A percentile compares a stretch with the other conserved stretches of the same genome.
phyloP scores from a whole-genome alignment of 306 rosid genomes.

The Cucumis melo region DNA sequence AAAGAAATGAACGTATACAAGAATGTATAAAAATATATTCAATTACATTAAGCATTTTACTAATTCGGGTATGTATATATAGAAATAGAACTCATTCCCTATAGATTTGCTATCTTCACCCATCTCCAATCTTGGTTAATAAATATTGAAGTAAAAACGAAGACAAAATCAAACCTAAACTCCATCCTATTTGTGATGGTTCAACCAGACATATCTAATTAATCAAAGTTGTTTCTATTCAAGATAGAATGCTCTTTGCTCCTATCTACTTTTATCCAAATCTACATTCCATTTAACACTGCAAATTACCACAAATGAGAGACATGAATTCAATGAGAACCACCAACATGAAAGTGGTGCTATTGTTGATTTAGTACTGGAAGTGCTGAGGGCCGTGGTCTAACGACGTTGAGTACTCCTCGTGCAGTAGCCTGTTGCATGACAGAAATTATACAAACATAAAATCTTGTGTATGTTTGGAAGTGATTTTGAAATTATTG shows the following conservation, averaged over 20 bases:
- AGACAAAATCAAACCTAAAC: neutral
- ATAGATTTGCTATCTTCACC: neutral
- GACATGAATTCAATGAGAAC: neutral
- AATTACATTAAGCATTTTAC: no score
- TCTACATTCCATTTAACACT: neutral
- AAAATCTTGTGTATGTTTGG: neutral
- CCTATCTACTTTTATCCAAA: neutral
- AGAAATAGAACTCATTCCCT: neutral
- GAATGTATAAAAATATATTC: no score
- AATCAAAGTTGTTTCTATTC: neutral
- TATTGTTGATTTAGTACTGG: conserved; percentile 53
- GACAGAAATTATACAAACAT: neutral
- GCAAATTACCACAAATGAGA: neutral
- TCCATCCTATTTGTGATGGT: neutral
- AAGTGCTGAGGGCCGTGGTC: conserved; percentile 61
- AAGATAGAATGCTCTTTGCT: neutral
- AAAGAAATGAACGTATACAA: no score
- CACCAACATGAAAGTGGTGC: neutral
- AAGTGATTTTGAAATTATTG: no score
- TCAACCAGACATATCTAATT: neutral
- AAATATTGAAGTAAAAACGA: no score
- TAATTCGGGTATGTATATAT: no score
- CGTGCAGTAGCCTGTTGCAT: conserved; percentile 71
- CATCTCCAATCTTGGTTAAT: neutral
- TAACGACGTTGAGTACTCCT: conserved; percentile 79